phyloP scores from a whole-genome alignment of 106 monocot species.

The Triglochin maritima region DNA sequence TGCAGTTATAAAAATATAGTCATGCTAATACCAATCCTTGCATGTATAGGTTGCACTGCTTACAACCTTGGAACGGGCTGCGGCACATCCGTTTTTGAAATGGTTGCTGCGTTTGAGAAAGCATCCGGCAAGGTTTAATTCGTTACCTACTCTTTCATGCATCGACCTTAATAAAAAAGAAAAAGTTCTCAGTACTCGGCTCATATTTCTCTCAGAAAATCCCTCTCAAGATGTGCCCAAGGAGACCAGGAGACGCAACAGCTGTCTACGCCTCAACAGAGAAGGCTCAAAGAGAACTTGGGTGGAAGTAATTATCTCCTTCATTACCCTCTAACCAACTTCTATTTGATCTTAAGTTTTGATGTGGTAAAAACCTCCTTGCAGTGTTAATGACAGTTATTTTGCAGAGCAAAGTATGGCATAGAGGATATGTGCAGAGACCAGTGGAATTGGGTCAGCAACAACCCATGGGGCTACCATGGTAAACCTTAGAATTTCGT shows the following conservation, averaged over 20 bases:
- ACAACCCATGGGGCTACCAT: slow-evolving; percentile 54
- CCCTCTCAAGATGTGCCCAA: slow-evolving; percentile 58
- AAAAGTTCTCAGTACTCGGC: not conserved
- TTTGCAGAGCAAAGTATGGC: slow-evolving; percentile 43
- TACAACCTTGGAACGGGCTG: slow-evolving; percentile 75
- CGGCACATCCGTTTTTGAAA: slow-evolving; percentile 74
- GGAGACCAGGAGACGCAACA: slow-evolving; percentile 74
- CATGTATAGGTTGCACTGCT: slow-evolving; percentile 52
- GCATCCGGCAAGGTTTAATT: slow-evolving; percentile 53
- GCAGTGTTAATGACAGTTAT: not conserved
- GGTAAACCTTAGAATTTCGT: not conserved
- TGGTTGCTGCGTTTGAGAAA: slow-evolving; percentile 80
- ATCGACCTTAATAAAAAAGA: not conserved
- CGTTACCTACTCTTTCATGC: not conserved
- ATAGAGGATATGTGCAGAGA: slow-evolving; percentile 71
- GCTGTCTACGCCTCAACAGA: slow-evolving; percentile 71
- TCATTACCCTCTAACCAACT: not conserved
- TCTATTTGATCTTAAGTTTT: not conserved
- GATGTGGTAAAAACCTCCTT: not conserved
- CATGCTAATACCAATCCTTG: not conserved
- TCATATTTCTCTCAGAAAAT: slow-evolving; percentile 41
- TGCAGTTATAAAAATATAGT: not conserved
- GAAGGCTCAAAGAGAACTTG: slow-evolving; percentile 64
- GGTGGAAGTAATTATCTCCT: slow-evolving; percentile 54
- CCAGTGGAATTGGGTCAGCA: slow-evolving; percentile 60